Evolutionary conservation across 2,329 filamentous ascomycete species (phyloP).

Genomic region (Neurospora sp.): DNA sequence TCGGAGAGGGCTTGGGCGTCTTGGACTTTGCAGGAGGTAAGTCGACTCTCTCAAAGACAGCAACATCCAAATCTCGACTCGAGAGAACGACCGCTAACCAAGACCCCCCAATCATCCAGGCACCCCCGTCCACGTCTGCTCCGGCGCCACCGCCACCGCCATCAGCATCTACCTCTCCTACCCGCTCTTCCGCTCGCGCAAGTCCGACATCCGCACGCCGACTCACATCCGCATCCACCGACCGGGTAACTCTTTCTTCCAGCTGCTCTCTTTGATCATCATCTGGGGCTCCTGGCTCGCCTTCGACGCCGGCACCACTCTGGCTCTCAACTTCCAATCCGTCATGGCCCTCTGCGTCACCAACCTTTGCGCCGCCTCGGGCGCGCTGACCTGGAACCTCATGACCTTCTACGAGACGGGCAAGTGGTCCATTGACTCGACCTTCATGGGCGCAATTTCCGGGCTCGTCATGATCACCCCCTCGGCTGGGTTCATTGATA

Average conservation of each 20-base stretch:
- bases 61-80: neutral
- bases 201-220: conserved; percentile 32
- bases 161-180: conserved; percentile 40
- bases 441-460: conserved; percentile 42
- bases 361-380: conserved; percentile 36
- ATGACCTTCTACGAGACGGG: conserved; percentile 30
- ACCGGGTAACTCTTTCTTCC: conserved; percentile 36
- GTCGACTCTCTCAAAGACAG: neutral
- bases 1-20: conserved; percentile 32
- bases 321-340: conserved; percentile 38
- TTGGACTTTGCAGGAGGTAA: conserved; percentile 33
- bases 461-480: conserved; percentile 43
- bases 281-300: conserved; percentile 43
- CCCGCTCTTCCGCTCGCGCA: conserved; percentile 35
- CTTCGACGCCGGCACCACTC: conserved; percentile 38
- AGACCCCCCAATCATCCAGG: conserved; percentile 15
- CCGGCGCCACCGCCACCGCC: conserved; percentile 30
- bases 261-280: conserved; percentile 36
- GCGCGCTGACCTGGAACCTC: conserved; percentile 35
- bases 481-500: conserved; percentile 34
- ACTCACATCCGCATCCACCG: conserved; percentile 35
- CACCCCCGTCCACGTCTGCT: conserved; percentile 32
- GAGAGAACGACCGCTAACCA: neutral
- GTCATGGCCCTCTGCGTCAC: conserved; percentile 40
- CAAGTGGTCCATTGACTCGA: conserved; percentile 36